Conservation (phyloP, 2,329 filamentous ascomycete genomes). For the Alternaria infectoria region DNA sequence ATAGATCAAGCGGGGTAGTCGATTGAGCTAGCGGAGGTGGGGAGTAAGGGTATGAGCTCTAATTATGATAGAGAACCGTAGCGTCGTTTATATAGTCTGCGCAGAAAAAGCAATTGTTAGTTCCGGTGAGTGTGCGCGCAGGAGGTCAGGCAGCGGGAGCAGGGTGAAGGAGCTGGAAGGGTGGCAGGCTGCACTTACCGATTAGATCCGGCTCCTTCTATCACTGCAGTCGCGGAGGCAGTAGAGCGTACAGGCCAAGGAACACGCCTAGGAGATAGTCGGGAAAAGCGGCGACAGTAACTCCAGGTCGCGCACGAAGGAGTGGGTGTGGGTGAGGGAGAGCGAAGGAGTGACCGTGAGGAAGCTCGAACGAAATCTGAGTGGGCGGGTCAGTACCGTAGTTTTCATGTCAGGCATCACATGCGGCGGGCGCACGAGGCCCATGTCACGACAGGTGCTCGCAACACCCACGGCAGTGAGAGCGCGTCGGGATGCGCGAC, state of each 20-base stretch:
- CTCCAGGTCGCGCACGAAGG: slow-evolving; percentile 39
- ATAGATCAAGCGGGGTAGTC: slow-evolving; percentile 28
- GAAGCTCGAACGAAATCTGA: slow-evolving; percentile 38
- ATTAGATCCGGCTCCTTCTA: slow-evolving; percentile 21
- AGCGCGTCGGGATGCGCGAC: slow-evolving; percentile 4
- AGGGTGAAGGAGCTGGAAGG: slow-evolving; percentile 13
- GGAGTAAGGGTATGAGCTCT: slow-evolving; percentile 35
- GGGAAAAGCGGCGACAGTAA: slow-evolving; percentile 42
- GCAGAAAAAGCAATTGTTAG: slow-evolving; percentile 30
- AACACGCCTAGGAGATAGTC: slow-evolving; percentile 29
- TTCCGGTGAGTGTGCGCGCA: slow-evolving; percentile 29
- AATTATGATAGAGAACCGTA: slow-evolving; percentile 39
- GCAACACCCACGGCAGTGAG: neutral
- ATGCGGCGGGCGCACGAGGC: slow-evolving; percentile 41
- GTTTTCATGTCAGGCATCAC: slow-evolving; percentile 34
- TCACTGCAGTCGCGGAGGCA: slow-evolving; percentile 22
- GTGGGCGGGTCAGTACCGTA: slow-evolving; percentile 33
- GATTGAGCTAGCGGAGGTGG: slow-evolving; percentile 13
- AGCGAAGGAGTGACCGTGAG: slow-evolving; percentile 44
- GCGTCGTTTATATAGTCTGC: slow-evolving; percentile 31
- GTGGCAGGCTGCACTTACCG: slow-evolving; percentile 39
- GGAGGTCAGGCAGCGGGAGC: slow-evolving; percentile 9
- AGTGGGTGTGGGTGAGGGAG: slow-evolving; percentile 12
- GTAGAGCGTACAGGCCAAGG: slow-evolving; percentile 24
- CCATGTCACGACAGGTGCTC: slow-evolving; percentile 18